phyloP scores from a whole-genome alignment of 192 early-diverging fungal genomes.

The Glomus cerebriforme region DNA sequence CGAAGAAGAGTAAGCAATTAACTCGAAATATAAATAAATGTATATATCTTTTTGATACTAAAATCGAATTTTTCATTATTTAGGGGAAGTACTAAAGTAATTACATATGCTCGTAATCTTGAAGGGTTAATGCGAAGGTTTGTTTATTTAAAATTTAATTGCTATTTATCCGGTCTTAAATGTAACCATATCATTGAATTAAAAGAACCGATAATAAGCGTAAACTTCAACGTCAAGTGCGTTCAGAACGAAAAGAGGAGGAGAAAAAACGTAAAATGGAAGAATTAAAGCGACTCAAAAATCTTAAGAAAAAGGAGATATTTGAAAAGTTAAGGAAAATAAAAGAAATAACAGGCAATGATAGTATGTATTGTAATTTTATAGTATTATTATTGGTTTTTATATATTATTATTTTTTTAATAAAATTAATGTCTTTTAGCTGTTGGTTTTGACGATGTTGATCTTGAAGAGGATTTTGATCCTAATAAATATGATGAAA shows the following conservation, averaged over 20 bases:
- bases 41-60: no score
- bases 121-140: conserved; percentile 72
- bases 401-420: not conserved
- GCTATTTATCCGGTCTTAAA: not conserved
- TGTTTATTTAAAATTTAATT: not conserved
- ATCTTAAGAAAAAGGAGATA: conserved; percentile 88
- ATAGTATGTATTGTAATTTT: conserved; percentile 35
- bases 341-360: conserved; percentile 80
- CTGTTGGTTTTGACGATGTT: conserved; percentile 71
- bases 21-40: not conserved
- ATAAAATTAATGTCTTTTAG: conserved; percentile 30
- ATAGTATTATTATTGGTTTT: not conserved
- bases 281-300: conserved; percentile 90
- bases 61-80: not conserved
- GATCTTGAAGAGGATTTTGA: conserved; percentile 95
- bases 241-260: conserved; percentile 72
- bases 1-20: conserved; percentile 73
- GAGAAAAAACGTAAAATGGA: conserved; percentile 72
- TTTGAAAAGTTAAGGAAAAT: conserved; percentile 80
- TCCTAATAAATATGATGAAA: conserved; percentile 77
- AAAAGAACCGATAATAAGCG: conserved; percentile 77
- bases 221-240: conserved; percentile 68
- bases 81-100: conserved; percentile 65
- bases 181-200: not conserved
- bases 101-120: conserved; percentile 80